These are phyloP conservation scores for Debaryomycetaceae sp. DNA, from an alignment of 1,139 yeast species.

Conservation along the genomic window DNA sequence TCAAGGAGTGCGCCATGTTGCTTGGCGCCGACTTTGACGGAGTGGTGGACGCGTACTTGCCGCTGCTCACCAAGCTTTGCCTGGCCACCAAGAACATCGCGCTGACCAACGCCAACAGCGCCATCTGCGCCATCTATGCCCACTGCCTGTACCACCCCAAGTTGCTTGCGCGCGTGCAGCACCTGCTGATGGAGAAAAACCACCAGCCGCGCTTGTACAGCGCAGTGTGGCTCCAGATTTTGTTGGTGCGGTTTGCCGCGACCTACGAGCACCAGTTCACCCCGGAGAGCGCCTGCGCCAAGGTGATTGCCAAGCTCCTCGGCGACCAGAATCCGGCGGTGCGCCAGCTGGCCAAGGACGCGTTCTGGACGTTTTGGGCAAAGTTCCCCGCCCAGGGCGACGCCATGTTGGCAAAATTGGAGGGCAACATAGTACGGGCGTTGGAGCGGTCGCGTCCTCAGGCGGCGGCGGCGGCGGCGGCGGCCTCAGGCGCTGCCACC, in stretches of 20 bases:
- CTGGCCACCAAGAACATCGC: conserved; percentile 78
- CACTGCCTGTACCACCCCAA: conserved; percentile 53
- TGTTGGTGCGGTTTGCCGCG: conserved; percentile 41
- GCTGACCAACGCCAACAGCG: conserved; percentile 67
- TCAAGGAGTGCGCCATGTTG: conserved; percentile 65
- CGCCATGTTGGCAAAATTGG: conserved; percentile 46
- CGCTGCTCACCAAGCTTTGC: conserved; percentile 57
- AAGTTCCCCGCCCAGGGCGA: conserved; percentile 46
- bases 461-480: conserved; percentile 7
- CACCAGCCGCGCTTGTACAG: conserved; percentile 66
- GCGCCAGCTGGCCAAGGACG: conserved; percentile 66
- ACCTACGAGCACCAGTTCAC: conserved; percentile 25
- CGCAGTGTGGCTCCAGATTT: conserved; percentile 65
- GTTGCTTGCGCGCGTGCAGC: conserved; percentile 46
- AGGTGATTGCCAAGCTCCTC: conserved; percentile 55
- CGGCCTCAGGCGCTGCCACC: conserved; percentile 11
- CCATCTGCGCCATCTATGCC: conserved; percentile 57
- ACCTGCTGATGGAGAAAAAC: conserved; percentile 63
- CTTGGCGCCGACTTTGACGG: conserved; percentile 51
- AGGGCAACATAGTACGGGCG: conserved; percentile 32
- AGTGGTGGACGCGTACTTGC: conserved; percentile 58
- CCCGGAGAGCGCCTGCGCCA: conserved; percentile 45
- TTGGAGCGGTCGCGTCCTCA: conserved; percentile 48
- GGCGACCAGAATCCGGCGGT: conserved; percentile 80
- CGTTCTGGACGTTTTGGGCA: conserved; percentile 67